phyloP scores from a whole-genome alignment of 345 rosid genomes.

The Aquilaria malaccensis region DNA sequence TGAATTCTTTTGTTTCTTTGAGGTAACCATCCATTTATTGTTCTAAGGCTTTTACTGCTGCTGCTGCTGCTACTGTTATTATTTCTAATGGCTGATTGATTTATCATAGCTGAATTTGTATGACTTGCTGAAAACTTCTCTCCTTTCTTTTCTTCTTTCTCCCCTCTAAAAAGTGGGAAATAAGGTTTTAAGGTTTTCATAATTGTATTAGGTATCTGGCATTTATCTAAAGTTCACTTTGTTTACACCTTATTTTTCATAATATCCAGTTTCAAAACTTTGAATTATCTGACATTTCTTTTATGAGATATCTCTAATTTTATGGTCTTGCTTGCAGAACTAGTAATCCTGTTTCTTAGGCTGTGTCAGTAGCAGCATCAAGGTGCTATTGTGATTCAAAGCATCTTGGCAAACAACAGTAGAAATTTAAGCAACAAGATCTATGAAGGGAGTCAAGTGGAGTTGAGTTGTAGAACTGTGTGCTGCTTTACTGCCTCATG shows the following conservation, averaged over 20 bases:
- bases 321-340: constrained; percentile 9
- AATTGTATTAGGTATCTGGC: not conserved
- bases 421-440: constrained; percentile 9
- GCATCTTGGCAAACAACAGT: not conserved
- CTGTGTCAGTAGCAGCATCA: not conserved
- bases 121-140: not conserved
- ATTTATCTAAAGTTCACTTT: not conserved
- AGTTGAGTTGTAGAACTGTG: not conserved
- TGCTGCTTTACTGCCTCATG: constrained; percentile 4
- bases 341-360: not conserved
- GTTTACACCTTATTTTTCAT: not conserved
- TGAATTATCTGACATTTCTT: not conserved
- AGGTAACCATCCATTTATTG: too few relatives aligned
- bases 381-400: not conserved
- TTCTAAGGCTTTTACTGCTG: too few relatives aligned
- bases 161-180: too few relatives aligned
- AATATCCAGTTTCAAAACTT: not conserved
- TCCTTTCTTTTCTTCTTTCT: not conserved
- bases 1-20: too few relatives aligned
- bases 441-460: not conserved
- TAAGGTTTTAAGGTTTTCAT: not conserved
- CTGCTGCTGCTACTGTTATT: too few relatives aligned
- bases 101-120: not conserved
- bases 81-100: not conserved
- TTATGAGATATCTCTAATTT: not conserved